A percentile compares a stretch with the other conserved stretches of the same genome.
These are phyloP conservation scores for Eragrostis nindensis DNA, from an alignment of 176 grass and related monocot species.

Conservation along the genomic window DNA sequence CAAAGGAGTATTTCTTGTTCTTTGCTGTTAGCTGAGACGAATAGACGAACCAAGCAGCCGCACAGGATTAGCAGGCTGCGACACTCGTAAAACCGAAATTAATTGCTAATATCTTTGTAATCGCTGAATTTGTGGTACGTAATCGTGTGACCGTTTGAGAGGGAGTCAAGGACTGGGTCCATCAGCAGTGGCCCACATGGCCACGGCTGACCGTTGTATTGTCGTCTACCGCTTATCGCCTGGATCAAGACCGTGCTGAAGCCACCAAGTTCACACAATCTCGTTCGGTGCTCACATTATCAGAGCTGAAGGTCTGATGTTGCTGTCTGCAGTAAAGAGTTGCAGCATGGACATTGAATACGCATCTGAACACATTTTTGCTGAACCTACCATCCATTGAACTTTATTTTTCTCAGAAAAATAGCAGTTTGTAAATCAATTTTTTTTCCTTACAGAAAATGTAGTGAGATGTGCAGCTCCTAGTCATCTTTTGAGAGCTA, in stretches of 20 bases:
- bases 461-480: too few species aligned
- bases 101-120: slow-evolving; percentile 37
- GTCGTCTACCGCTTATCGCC: background rate
- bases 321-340: too few species aligned
- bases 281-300: background rate
- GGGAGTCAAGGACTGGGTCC: background rate
- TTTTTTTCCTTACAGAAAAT: too few species aligned
- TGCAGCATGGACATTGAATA: too few species aligned
- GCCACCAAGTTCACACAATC: too few species aligned
- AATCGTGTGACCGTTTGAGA: slow-evolving; percentile 25
- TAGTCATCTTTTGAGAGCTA: background rate
- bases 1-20: background rate
- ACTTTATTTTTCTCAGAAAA: too few species aligned
- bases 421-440: too few species aligned
- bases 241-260: background rate
- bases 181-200: background rate
- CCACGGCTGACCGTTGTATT: slow-evolving; percentile 9
- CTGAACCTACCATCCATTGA: too few species aligned
- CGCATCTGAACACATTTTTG: too few species aligned
- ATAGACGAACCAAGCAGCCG: background rate
- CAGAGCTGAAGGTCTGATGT: too few species aligned
- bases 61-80: background rate
- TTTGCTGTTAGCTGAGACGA: background rate
- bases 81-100: background rate
- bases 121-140: slow-evolving; percentile 33